A percentile compares a stretch with the other conserved stretches of the same genome.
phyloP scores from a whole-genome alignment of 129 eudicot species.

The Helianthus tuberosus region DNA sequence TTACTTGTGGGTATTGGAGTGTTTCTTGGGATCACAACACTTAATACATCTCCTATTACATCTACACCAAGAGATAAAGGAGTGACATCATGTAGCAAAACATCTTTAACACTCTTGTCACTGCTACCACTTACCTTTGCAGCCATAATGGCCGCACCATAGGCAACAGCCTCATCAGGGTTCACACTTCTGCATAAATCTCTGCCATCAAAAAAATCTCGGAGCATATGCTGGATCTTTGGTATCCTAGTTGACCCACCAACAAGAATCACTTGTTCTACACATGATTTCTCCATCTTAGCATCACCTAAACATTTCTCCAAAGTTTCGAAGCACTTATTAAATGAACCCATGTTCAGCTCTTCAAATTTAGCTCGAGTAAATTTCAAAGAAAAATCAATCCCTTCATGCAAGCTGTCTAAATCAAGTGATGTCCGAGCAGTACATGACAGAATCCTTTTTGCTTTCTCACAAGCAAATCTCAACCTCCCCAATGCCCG shows the following conservation, averaged over 20 bases:
- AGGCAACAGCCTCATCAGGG: background rate
- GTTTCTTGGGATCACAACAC: background rate
- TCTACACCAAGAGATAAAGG: background rate
- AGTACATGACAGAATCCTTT: background rate
- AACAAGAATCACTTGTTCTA: conserved; percentile 1
- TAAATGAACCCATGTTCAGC: conserved; percentile 4
- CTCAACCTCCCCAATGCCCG: too few species aligned
- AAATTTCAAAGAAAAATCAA: conserved; percentile 19
- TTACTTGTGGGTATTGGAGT: background rate
- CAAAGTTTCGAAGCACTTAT: background rate
- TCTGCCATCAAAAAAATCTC: background rate
- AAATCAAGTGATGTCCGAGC: conserved; percentile 2
- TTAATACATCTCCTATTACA: background rate
- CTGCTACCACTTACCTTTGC: background rate
- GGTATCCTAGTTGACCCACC: conserved; percentile 7
- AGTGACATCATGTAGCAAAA: background rate
- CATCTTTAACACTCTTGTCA: background rate
- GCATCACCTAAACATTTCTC: background rate
- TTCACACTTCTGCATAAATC: conserved; percentile 1
- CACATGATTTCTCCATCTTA: background rate
- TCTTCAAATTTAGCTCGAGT: conserved; percentile 29
- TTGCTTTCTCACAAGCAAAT: too few species aligned
- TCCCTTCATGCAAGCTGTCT: conserved; percentile 21
- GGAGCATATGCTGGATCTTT: background rate
- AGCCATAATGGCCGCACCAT: background rate